phyloP scores from a whole-genome alignment of 495 filamentous ascomycete species.

The Podospora pseudopauciseta region DNA sequence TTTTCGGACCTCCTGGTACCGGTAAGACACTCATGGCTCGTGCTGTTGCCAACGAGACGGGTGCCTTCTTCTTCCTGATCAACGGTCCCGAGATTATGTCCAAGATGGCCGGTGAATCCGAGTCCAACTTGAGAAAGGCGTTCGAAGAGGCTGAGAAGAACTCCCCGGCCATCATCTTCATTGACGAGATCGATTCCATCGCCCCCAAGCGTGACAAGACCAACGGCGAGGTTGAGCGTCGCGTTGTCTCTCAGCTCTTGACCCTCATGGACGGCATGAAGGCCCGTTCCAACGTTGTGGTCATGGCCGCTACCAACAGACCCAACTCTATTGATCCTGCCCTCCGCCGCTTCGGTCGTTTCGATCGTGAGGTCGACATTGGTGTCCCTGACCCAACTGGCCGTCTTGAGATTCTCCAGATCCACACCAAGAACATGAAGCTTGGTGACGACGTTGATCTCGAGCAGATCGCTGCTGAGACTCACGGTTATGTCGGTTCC shows the following conservation, averaged over 20 bases:
- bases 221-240: conserved; percentile 96
- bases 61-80: conserved; percentile 99
- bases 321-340: conserved; percentile 98
- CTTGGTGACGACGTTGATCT: conserved; percentile 94
- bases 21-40: conserved; percentile 99
- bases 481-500: conserved; percentile 97
- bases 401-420: conserved; percentile 96
- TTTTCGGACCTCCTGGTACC: conserved; percentile 96
- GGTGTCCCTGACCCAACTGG: conserved; percentile 97
- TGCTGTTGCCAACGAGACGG: conserved; percentile 97
- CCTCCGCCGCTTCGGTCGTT: conserved; percentile 93
- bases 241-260: conserved; percentile 95
- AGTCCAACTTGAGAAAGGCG: conserved; percentile 94
- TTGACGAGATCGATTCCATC: conserved; percentile 98
- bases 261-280: conserved; percentile 99
- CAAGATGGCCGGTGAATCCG: conserved; percentile 99
- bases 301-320: conserved; percentile 97
- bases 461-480: conserved; percentile 94
- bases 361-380: conserved; percentile 98
- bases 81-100: conserved; percentile 99
- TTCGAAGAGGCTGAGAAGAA: conserved; percentile 99
- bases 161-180: conserved; percentile 98
- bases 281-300: conserved; percentile 94
- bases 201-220: conserved; percentile 99
- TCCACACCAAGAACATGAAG: conserved; percentile 99